A percentile compares a stretch with the other conserved stretches of the same genome.
phyloP scores from a whole-genome alignment of 306 rosid genomes.

The Cucurbita moschata region DNA sequence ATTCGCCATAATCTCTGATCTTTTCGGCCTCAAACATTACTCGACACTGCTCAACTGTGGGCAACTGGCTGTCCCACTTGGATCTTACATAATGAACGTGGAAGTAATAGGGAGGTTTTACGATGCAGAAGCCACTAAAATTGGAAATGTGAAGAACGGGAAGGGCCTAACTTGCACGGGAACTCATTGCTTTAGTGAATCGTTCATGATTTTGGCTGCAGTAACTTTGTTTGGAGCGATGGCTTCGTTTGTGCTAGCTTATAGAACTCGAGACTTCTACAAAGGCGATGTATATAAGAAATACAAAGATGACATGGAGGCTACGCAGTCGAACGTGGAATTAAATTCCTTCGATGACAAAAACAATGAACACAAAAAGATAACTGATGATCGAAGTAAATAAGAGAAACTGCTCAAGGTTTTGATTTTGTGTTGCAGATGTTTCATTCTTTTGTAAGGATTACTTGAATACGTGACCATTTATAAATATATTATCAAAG shows the following conservation, averaged over 20 bases:
- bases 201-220: background rate
- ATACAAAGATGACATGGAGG: background rate
- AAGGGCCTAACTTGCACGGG: background rate
- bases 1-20: slow-evolving; percentile 7
- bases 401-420: too few relatives aligned
- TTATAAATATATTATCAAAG: too few relatives aligned
- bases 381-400: background rate
- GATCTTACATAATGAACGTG: slow-evolving; percentile 2
- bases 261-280: slow-evolving; percentile 3
- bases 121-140: background rate
- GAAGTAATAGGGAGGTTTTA: slow-evolving; percentile 1
- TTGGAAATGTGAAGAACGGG: background rate
- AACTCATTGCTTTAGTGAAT: background rate
- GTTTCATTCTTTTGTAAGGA: too few relatives aligned
- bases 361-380: background rate
- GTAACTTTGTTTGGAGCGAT: background rate
- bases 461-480: too few relatives aligned
- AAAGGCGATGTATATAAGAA: slow-evolving; percentile 9
- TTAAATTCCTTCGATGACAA: background rate
- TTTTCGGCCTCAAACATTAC: slow-evolving; percentile 17
- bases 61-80: slow-evolving; percentile 6
- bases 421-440: too few relatives aligned
- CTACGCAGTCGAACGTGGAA: background rate
- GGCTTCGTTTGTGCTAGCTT: background rate
- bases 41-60: background rate